Base-by-base conservation (phyloP, 1,284 basidiomycete species). In the Wolfiporia cocos region DNA sequence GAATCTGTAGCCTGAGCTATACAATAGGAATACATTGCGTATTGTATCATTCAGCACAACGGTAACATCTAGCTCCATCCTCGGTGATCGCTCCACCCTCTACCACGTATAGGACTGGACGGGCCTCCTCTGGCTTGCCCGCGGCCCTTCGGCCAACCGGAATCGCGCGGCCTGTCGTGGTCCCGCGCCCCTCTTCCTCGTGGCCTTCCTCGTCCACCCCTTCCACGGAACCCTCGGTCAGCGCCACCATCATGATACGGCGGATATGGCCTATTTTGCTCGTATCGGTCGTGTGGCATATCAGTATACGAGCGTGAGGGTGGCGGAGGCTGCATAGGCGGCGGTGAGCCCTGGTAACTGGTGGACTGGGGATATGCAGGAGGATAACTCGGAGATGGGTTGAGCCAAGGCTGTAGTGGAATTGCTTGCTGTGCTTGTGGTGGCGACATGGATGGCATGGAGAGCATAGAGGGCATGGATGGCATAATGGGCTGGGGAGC, bases 91-190 rank as follows among this genome's bases (percentile, higher is more conserved):
- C 43, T 46, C 48, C 55, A 50, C 23, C 55, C 57, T 7, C 53
- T 44, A 44, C 50, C 51, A 3, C 52, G 43, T 19, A 46, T 36
- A 12, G 48, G 48, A 28, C 48, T 48, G 3, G 44, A 38, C 9
- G 41, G 41, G 4, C 53, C 51, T 14, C 53, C 54, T 9, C 56
- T 42, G 4, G 58, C 58, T n/a, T 57, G 43, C 14, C 51, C 50
- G n/a, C 52, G 23, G 19, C 46, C 46, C 28, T 56, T 56, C 36
- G 65, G 65, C 79, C 80, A 81, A 5, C 78, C 79, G 29, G 75
- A 68, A 51, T 82, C 79, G n/a, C 73, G 61, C 23, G 70, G 60
- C 44, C 68, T 61, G n/a, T 61, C 61, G 38, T 65, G 60, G 14
- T 58, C 58, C 17, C 61, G 55, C 10, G 63, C 58, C 17, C 68